A percentile compares a stretch with the other conserved stretches of the same genome.
These are phyloP conservation scores for Heterobasidion parviporum DNA, from an alignment of 1,284 basidiomycete genomes.

Conservation along the genomic window DNA sequence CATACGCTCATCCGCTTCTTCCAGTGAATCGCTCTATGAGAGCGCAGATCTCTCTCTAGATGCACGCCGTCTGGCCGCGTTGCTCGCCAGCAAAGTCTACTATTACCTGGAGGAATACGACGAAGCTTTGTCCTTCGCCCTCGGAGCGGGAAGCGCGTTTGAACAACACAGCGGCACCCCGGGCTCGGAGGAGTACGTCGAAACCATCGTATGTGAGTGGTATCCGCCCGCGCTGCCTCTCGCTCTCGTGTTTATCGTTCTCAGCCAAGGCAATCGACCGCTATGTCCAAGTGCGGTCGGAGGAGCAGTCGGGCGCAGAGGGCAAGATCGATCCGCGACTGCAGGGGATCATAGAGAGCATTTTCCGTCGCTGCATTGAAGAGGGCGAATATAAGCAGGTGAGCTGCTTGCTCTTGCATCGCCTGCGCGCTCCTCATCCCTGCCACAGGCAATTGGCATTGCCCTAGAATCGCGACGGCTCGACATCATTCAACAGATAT, in stretches of 20 bases:
- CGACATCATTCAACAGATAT: constrained; percentile 77
- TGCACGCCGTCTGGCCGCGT: constrained; percentile 73
- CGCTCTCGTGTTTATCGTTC: constrained; percentile 4
- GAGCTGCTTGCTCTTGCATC: constrained; percentile 13
- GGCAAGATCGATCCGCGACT: constrained; percentile 71
- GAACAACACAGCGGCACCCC: constrained; percentile 58
- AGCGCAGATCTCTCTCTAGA: constrained; percentile 64
- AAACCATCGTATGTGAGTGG: constrained; percentile 87
- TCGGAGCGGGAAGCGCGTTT: constrained; percentile 84
- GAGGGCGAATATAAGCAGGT: constrained; percentile 89
- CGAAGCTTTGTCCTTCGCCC: constrained; percentile 87
- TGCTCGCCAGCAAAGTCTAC: constrained; percentile 92
- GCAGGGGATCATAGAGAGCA: constrained; percentile 78
- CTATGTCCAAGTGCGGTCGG: constrained; percentile 62
- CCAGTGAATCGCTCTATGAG: constrained; percentile 86
- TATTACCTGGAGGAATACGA: constrained; percentile 92
- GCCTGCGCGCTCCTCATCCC: constrained; percentile 1
- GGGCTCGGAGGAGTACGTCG: constrained; percentile 79
- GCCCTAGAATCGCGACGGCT: constrained; percentile 85
- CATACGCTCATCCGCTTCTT: constrained; percentile 11
- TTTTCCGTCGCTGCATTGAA: constrained; percentile 76
- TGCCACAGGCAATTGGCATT: constrained; percentile 81
- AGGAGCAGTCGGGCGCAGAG: constrained; percentile 35
- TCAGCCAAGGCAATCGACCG: constrained; percentile 90
- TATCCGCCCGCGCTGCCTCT: neutral